These are phyloP conservation scores for Trichosporon sp. DNA, from an alignment of 1,284 basidiomycete species.

Conservation along the genomic window DNA sequence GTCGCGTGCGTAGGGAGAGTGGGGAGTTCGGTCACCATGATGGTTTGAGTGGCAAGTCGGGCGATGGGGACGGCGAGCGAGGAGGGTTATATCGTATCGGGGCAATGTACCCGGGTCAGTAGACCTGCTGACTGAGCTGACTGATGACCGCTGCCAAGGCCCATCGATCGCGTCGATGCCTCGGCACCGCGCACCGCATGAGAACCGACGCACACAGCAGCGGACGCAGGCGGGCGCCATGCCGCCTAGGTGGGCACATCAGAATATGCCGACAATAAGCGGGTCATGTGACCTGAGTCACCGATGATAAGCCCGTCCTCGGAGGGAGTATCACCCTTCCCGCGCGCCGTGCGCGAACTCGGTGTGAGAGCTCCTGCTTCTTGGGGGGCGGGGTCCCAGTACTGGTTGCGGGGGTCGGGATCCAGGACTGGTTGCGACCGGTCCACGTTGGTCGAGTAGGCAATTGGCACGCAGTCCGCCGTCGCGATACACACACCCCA, in stretches of 20 bases:
- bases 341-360: too few species aligned
- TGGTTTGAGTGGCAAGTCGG: background rate
- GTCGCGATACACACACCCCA: too few species aligned
- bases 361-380: too few species aligned
- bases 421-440: too few species aligned
- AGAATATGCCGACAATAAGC: background rate
- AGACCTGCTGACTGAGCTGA: background rate
- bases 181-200: background rate
- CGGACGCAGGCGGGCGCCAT: background rate
- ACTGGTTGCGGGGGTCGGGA: too few species aligned
- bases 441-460: too few species aligned
- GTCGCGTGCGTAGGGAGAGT: conserved; percentile 10
- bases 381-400: too few species aligned
- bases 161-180: background rate
- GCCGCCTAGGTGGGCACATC: background rate
- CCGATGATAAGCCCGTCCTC: background rate
- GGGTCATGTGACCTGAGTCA: background rate
- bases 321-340: background rate
- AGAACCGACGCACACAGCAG: background rate
- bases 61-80: background rate
- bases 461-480: too few species aligned
- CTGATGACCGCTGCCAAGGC: background rate
- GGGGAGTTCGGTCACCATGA: conserved; percentile 9
- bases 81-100: background rate
- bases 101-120: too few species aligned